Evolutionary conservation across 2,329 filamentous ascomycete genomes (phyloP), one percentile per base, ranked within the genome.

Genomic region (Clarireedia sp.): DNA sequence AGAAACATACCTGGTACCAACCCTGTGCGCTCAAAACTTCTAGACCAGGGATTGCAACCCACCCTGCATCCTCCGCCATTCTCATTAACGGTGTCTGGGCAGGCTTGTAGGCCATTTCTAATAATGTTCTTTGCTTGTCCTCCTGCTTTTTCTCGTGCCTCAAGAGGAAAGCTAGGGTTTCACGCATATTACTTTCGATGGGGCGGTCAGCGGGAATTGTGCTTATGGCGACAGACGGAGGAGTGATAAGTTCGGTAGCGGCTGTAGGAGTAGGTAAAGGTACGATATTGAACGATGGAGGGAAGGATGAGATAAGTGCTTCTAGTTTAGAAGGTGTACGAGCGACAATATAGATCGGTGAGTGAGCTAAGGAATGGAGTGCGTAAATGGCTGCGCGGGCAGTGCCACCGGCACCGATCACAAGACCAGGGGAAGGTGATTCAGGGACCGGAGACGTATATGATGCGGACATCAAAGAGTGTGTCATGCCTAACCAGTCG

Each of bases 101-200:
- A 19, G 94, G 94, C 71, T 92, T 95, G 72, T 99, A 99, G 2
- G 94, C 92, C 91, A 99, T 96, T 71, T 99, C 94, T 3, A 97
- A 73, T 58, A 97, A 72, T 12, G 94, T 80, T 19, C 80, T 79
- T 24, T 71, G 63, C 16, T 69, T 47, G 5, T 46, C 45, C 24
- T 55, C 56, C 60, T 66, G 68, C 64, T 54, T 65, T 58, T 65
- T 69, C 60, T 63, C 68, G 58, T 66, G 71, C 56, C 74, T 72
- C n/a, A 83, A 67, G 36, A 83, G 65, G 16, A 75, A 71, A 5
- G 73, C 71, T 9, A 96, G 73, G 1, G 87, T 76, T 62, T 85
- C 81, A 21, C 80, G 78, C 71, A 96, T 84, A 10, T 72, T 73
- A 0, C 79, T 65, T 61, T 96, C 91, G 59, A 97, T 87, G 0